Percentiles rank a stretch among this genome's conserved stretches.
Conservation (phyloP, 768 basidiomycete genomes). For the Tulasnella sp. region DNA sequence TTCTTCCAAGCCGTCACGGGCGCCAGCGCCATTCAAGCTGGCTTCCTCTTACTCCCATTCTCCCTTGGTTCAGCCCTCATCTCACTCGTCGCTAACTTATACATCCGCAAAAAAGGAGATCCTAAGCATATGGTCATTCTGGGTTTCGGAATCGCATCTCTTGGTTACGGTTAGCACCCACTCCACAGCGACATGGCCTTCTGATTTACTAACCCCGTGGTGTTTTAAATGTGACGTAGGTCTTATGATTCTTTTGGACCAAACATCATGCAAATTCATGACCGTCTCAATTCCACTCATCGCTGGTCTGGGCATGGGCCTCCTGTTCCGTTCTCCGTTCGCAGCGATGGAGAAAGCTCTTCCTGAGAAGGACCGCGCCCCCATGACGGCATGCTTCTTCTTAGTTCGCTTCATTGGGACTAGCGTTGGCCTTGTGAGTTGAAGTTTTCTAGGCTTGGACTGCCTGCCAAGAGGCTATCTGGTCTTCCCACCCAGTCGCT, state of each 20-base stretch:
- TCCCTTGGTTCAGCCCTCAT: constrained; percentile 76
- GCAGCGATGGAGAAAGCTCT: constrained; percentile 63
- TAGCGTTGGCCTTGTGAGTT: constrained; percentile 62
- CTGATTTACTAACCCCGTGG: constrained; percentile 14
- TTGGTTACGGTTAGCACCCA: constrained; percentile 58
- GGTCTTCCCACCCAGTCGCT: neutral
- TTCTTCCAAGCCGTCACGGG: constrained; percentile 75
- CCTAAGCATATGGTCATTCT: constrained; percentile 53
- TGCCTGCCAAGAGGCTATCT: neutral
- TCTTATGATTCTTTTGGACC: constrained; percentile 51
- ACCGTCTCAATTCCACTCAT: constrained; percentile 55
- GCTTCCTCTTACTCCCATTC: constrained; percentile 66
- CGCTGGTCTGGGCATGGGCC: constrained; percentile 66
- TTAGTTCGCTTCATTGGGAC: constrained; percentile 80
- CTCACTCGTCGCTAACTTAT: constrained; percentile 79
- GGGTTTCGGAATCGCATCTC: constrained; percentile 52
- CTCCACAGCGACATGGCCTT: neutral
- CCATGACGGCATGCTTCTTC: constrained; percentile 79
- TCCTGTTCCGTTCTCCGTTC: constrained; percentile 79
- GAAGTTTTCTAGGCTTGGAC: neutral
- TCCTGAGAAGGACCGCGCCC: constrained; percentile 53
- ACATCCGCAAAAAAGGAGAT: constrained; percentile 44
- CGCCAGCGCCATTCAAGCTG: constrained; percentile 58
- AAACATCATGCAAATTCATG: constrained; percentile 32
- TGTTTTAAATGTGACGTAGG: constrained; percentile 33